Evolutionary conservation across 495 filamentous ascomycete species (phyloP).

Genomic region (Niebla homalea): DNA sequence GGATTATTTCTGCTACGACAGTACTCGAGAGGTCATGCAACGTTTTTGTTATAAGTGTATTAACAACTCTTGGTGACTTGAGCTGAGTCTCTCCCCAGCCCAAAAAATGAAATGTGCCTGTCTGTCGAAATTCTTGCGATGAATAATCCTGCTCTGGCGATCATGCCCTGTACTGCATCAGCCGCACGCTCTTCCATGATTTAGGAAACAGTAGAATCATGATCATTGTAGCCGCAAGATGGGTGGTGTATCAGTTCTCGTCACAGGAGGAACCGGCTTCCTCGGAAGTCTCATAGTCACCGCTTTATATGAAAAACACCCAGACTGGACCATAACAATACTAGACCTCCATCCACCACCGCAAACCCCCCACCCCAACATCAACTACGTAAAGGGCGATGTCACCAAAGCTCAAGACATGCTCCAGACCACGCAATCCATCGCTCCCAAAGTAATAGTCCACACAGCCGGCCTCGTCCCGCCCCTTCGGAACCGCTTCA

Average conservation of each 20-base stretch:
- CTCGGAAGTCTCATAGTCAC: constrained; percentile 32
- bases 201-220: too few species aligned
- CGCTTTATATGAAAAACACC: constrained; percentile 30
- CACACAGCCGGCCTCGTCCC: constrained; percentile 35
- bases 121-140: too few species aligned
- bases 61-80: too few species aligned
- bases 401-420: constrained; percentile 23
- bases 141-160: too few species aligned
- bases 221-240: neutral
- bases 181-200: too few species aligned
- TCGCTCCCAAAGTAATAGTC: constrained; percentile 32
- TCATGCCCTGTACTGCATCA: too few species aligned
- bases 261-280: constrained; percentile 44
- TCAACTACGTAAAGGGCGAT: constrained; percentile 27
- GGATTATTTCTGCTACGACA: too few species aligned
- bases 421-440: constrained; percentile 18
- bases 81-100: too few species aligned
- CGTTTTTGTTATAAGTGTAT: too few species aligned
- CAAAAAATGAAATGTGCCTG: too few species aligned
- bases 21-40: too few species aligned
- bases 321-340: constrained; percentile 30
- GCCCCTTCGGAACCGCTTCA: constrained; percentile 27
- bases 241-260: constrained; percentile 24
- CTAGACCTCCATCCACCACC: constrained; percentile 28
- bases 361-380: constrained; percentile 17